These are phyloP conservation scores for Gracilaria vermiculophylla DNA, from an alignment of 23 red algal species.

Conservation along the genomic window DNA sequence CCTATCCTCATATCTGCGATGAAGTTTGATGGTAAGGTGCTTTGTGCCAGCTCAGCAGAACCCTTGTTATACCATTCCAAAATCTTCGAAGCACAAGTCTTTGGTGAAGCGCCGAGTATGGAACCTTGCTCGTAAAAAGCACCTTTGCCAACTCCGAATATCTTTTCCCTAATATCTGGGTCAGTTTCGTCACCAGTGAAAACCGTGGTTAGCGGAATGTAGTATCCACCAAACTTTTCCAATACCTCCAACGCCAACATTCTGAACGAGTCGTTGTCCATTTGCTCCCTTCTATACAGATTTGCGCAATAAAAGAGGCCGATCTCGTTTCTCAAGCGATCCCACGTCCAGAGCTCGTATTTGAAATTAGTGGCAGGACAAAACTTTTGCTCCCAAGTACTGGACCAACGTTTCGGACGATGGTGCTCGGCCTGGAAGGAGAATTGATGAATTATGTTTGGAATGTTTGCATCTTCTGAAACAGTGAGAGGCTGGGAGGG, in stretches of 20 bases:
- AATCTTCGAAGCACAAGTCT: slow-evolving; percentile 12
- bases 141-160: slow-evolving; percentile 9
- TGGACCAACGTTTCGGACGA: slow-evolving; percentile 50
- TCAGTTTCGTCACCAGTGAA: slow-evolving; percentile 38
- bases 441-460: slow-evolving; percentile 67
- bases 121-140: neutral
- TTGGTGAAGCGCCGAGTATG: neutral
- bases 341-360: slow-evolving; percentile 63
- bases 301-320: slow-evolving; percentile 48
- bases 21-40: neutral
- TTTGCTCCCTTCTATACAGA: slow-evolving; percentile 24
- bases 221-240: slow-evolving; percentile 58
- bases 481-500: neutral
- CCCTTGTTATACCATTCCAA: slow-evolving; percentile 20
- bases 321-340: slow-evolving; percentile 25
- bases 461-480: slow-evolving; percentile 7
- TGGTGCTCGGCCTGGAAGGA: slow-evolving; percentile 15
- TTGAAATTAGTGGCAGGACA: slow-evolving; percentile 21
- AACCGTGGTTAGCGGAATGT: slow-evolving; percentile 43
- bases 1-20: slow-evolving; percentile 33
- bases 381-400: slow-evolving; percentile 57
- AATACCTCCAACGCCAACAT: slow-evolving; percentile 69
- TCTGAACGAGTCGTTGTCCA: slow-evolving; percentile 33
- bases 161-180: neutral
- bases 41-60: neutral